Evolutionary conservation across 805 yeast genomes (phyloP), one percentile per base, ranked within the genome.

Genomic region (Lachancea meyersii): DNA sequence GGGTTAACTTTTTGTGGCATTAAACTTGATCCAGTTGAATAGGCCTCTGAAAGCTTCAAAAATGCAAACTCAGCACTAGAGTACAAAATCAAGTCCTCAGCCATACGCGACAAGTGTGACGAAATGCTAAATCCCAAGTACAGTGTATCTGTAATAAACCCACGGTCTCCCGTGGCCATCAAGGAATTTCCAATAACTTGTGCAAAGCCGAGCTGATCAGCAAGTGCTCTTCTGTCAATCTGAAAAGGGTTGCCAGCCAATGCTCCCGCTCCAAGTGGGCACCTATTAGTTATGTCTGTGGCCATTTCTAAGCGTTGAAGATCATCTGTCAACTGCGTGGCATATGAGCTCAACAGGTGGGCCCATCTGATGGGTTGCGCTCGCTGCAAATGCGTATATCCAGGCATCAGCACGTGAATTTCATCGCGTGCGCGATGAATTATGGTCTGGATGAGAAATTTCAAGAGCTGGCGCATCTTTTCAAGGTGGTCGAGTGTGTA

Each of bases 1-100:
- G 98, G 96, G 69, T 93, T 93, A 68, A 94, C 94, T 79, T 93
- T 93, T 68, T 93, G 98, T 18, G 99, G 99, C 99, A 93, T 93
- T 61, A 93, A 75, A 21, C 96, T 86, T 5, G 97, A 87, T 11
- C 99, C 99, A 8, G 99, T 93, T 1, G 98, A 93, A 68, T 93
- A 93, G 21, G 98, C 97, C 63, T 93, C 99, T 10, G 96, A 94
- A 40, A 89, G 76, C 63, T 86, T 80, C 48, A 93, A 73, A 62
- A 94, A 93, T 3, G 95, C 96, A 71, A 93, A 93, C 70, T 93
- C 99, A 23, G 96, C 97, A 20, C 96, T 86, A 5, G 97, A 93
- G 68, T 93, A 93, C 53, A 93, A 82, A 54, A 93, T 88, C 60
- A 93, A 73, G 68, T 93, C 99, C 67, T 93, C 99, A 33, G 93